Base-by-base conservation (phyloP, 768 basidiomycete genomes). In the Panus rudis region DNA sequence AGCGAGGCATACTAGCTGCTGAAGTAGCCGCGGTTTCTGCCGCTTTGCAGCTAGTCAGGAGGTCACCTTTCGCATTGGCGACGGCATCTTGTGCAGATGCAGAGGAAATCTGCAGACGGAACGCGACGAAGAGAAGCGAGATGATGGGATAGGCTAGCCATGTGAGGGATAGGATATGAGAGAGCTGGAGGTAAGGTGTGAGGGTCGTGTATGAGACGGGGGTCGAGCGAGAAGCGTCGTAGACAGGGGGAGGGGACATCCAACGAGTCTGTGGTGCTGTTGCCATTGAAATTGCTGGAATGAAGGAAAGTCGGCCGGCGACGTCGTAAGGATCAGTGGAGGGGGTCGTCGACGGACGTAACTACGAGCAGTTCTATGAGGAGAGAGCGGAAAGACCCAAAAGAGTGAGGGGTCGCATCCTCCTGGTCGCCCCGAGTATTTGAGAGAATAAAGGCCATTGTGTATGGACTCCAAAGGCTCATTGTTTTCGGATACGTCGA, bases 131-230 rank as follows among this genome's bases (percentile, higher is more conserved):
- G 51, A 92, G 61, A 45, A 97, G 78, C 20, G 92, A 93, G 31
- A 94, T 66, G 22, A 96, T 81, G 24, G 91, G 91, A 51, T 90
- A 92, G 7, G 92, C 89, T 28, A 97, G 83, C 84, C 91, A 88
- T 58, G 87, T 75, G 11, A 94, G 76, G 19, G 91, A 90, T 23
- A 94, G 75, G 35, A 91, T 73, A 55, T 93, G 81, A 22, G 80
- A 72, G 26, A 92, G 82, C 51, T 80, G 73, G 38, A 97, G 81
- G 62, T 93, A 93, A 6, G 92, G 88, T 47, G 73, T 81, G 45
- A 92, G 79, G 14, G 67, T 60, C 13, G 43, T 37, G 23, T 22
- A 50, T 39, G 37, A 50, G 13, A 21, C 45, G 13, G 37, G 41
- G 14, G 41, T 32, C 23, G 71, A 72, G 60, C 51, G 64, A 35